Evolutionary conservation across 805 yeast genomes (phyloP), one percentile per base, ranked within the genome.

Genomic region (Pichia pseudocactophila): DNA sequence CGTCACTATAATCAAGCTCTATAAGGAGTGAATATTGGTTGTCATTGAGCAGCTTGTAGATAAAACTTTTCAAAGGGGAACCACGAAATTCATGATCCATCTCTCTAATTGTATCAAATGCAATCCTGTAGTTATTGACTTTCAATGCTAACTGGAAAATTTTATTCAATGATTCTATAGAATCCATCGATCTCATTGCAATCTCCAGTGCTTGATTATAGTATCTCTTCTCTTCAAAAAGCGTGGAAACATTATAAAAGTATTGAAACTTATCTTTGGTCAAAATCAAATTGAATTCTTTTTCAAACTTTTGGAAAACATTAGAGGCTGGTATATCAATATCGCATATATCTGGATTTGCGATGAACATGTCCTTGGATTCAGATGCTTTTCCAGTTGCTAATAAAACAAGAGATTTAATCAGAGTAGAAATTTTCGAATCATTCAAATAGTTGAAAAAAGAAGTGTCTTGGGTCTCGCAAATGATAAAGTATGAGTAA

Each of bases 1-100:
- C 66, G 18, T 66, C 72, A 7, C 62, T 51, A 43, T 74, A 71
- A 34, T 72, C 69, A 43, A 65, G 69, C 16, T 63, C 59, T 16
- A 66, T 56, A 30, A 78, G 53, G 36, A 54, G 55, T 30, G 63
- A 56, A 7, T 71, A 64, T 10, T 64, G 60, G 38, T 71, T 69
- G 9, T 54, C 52, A 16, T 64, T 64, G 46, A 68, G 64, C 34
- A 73, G 49, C 35, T 59, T 59, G 38, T 59, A 56, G 12, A 73
- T 55, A 42, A 73, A 64, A 41, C 56, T 58, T 30, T 55, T 56
- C 30, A 61, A 51, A 9, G 61, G 56, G 11, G 43, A 44, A 15
- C 43, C 41, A 41, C 58, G 53, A 33, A 52, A 53, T 13, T 41
- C 44, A 12, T 45, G 41, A 7, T 47, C 43, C 59, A 62, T 58